These are phyloP conservation scores for Neurospora sp. DNA, from an alignment of 495 filamentous ascomycete species.

Conservation along the genomic window DNA sequence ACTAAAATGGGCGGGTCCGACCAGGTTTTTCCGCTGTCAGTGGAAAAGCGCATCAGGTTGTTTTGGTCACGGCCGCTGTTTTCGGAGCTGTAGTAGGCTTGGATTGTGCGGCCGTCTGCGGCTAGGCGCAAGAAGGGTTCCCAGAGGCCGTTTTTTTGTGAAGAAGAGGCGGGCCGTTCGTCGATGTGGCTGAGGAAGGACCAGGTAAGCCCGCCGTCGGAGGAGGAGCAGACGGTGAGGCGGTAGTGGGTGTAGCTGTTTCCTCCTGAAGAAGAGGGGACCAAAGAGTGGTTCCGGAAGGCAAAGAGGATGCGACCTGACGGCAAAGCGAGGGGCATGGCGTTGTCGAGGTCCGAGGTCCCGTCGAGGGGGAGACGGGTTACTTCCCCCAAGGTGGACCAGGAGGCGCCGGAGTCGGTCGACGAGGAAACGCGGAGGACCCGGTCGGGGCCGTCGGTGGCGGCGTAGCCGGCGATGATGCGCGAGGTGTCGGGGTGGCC, in stretches of 20 bases:
- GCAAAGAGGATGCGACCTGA: constrained; percentile 42
- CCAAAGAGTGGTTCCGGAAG: constrained; percentile 43
- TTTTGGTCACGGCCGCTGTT: constrained; percentile 1
- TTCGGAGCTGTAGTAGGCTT: constrained; percentile 9
- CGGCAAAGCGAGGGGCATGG: constrained; percentile 43
- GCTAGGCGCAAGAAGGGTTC: constrained; percentile 10
- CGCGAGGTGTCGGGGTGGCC: neutral
- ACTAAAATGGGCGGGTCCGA: neutral
- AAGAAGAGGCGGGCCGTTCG: constrained; percentile 1
- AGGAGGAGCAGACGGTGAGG: constrained; percentile 6
- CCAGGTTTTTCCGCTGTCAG: constrained; percentile 5
- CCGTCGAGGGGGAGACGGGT: constrained; percentile 11
- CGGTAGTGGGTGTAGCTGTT: constrained; percentile 27
- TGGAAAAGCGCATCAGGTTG: constrained; percentile 3
- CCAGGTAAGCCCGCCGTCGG: constrained; percentile 1
- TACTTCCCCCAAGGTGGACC: constrained; percentile 26
- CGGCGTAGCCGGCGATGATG: constrained; percentile 36
- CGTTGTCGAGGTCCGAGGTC: constrained; percentile 49
- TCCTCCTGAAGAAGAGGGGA: constrained; percentile 1
- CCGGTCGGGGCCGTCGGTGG: constrained; percentile 13
- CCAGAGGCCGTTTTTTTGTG: constrained; percentile 2
- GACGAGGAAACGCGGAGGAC: constrained; percentile 27
- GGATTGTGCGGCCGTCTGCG: neutral
- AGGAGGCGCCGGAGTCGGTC: constrained; percentile 32
- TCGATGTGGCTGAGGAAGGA: constrained; percentile 2